These are phyloP conservation scores for Aspergillus pseudoviridinutans DNA, from an alignment of 2,329 filamentous ascomycete species.

Conservation along the genomic window DNA sequence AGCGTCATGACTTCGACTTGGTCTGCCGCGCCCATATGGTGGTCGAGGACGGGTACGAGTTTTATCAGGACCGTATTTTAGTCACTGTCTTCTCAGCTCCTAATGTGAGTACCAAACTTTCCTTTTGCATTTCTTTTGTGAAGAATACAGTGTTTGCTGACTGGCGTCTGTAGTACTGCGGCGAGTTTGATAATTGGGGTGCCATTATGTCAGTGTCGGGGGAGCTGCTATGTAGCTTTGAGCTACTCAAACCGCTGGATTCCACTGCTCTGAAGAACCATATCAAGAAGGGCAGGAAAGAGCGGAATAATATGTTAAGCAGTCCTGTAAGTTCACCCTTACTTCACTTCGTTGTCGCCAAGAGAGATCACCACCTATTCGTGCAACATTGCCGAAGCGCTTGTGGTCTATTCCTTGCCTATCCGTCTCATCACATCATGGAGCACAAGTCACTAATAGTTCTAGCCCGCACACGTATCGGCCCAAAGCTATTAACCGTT, in stretches of 20 bases:
- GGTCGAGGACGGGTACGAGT: constrained; percentile 97
- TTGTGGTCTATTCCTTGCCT: constrained; percentile 10
- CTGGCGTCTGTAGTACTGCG: constrained; percentile 69
- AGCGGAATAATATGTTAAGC: constrained; percentile 91
- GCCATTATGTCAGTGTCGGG: constrained; percentile 97
- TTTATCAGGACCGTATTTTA: constrained; percentile 90
- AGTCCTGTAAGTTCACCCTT: constrained; percentile 70
- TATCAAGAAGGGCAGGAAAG: constrained; percentile 96
- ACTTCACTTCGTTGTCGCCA: constrained; percentile 17
- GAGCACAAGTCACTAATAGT: constrained; percentile 15
- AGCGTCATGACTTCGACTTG: constrained; percentile 92
- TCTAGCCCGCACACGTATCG: constrained; percentile 43
- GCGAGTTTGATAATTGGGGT: constrained; percentile 98
- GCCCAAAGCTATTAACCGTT: constrained; percentile 42
- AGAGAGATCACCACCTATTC: constrained; percentile 14
- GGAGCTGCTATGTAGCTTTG: constrained; percentile 93
- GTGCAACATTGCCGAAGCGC: constrained; percentile 21
- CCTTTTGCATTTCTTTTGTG: background rate
- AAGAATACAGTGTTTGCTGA: constrained; percentile 17
- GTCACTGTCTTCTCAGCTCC: constrained; percentile 98
- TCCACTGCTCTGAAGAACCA: constrained; percentile 95
- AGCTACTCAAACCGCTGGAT: constrained; percentile 92
- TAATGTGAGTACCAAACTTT: constrained; percentile 63
- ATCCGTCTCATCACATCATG: constrained; percentile 1
- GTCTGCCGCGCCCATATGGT: constrained; percentile 99